Percentiles rank a stretch among this genome's conserved stretches.
Conservation (phyloP, 2,329 filamentous ascomycete genomes). For the Gyromitra esculenta region DNA sequence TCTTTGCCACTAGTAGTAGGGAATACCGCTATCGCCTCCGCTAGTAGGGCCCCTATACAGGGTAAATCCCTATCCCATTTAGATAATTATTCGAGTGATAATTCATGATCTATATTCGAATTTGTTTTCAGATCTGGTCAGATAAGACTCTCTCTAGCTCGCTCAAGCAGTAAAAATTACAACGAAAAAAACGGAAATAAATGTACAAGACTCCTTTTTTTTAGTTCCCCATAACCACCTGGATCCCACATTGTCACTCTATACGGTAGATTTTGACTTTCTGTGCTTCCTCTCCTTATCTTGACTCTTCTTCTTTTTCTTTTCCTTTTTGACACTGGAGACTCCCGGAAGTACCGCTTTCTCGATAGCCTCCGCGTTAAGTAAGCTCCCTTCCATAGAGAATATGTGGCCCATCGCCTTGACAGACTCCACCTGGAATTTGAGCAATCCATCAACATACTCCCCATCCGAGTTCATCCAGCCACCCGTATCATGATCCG, state of each 20-base stretch:
- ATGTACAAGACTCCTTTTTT: slow-evolving; percentile 51
- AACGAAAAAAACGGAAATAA: slow-evolving; percentile 24
- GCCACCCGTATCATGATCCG: slow-evolving; percentile 70
- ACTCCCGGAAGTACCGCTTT: slow-evolving; percentile 19
- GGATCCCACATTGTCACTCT: background rate
- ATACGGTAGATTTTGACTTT: slow-evolving; percentile 49
- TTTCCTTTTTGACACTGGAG: slow-evolving; percentile 36
- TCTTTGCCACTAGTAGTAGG: too few relatives aligned
- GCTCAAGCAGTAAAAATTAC: slow-evolving; percentile 16
- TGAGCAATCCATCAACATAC: slow-evolving; percentile 74
- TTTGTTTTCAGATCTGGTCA: background rate
- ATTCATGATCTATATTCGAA: background rate
- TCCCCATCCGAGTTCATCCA: slow-evolving; percentile 78
- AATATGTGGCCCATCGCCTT: slow-evolving; percentile 81
- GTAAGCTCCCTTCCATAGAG: slow-evolving; percentile 87
- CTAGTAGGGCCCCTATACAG: too few relatives aligned
- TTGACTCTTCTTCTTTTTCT: slow-evolving; percentile 55
- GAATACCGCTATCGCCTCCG: too few relatives aligned
- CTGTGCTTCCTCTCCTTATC: slow-evolving; percentile 53
- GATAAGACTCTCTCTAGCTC: background rate
- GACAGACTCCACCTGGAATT: slow-evolving; percentile 84
- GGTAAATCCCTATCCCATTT: background rate
- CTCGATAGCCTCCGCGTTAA: slow-evolving; percentile 63
- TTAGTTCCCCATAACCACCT: slow-evolving; percentile 2
- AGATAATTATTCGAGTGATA: background rate